Evolutionary conservation across 2,329 filamentous ascomycete species (phyloP), one percentile per base, ranked within the genome.

Genomic region (Cercospora sp.): DNA sequence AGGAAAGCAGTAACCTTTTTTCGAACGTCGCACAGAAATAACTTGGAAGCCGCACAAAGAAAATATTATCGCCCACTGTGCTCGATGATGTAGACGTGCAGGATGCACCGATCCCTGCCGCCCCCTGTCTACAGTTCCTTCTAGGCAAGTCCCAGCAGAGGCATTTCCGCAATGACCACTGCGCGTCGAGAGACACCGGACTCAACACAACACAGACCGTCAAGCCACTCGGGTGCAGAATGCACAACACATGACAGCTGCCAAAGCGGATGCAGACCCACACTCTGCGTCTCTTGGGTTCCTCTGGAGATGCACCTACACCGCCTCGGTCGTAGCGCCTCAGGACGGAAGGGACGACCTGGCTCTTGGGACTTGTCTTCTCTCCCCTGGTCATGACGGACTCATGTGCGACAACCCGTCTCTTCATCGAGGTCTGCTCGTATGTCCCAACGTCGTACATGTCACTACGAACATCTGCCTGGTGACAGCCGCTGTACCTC

Each of bases 201-300:
- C 33, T 40, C 33, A 40, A 40, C 33, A 40, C 33, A 40, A 40
- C 33, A 40, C 33, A 40, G 13, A 40, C 33, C 10, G 18, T 13
- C 42, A 36, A 8, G 42, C 45, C 60, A 63, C 40, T 40, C 20
- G 30, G 33, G 16, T 59, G 53, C 63, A 28, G 26, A 30, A 63
- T 51, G 31, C 40, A 36, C 62, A 26, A 51, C 59, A 68, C 63
- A 59, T 71, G 69, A 71, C 69, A 71, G 69, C 45, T 71, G 69
- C 65, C 67, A 67, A 69, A 68, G 59, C 57, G 64, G 57, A 60
- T 42, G 36, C 16, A 42, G 36, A 42, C 36, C 36, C 36, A 42
- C 16, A 59, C 58, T 45, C 20, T 23, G 48, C 48, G 8, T 16
- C 48, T 53, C 48, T 53, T 20, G 18, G 18, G 18, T 26, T 53